phyloP scores from a whole-genome alignment of 495 filamentous ascomycete species.

The Penicillium daleae region DNA sequence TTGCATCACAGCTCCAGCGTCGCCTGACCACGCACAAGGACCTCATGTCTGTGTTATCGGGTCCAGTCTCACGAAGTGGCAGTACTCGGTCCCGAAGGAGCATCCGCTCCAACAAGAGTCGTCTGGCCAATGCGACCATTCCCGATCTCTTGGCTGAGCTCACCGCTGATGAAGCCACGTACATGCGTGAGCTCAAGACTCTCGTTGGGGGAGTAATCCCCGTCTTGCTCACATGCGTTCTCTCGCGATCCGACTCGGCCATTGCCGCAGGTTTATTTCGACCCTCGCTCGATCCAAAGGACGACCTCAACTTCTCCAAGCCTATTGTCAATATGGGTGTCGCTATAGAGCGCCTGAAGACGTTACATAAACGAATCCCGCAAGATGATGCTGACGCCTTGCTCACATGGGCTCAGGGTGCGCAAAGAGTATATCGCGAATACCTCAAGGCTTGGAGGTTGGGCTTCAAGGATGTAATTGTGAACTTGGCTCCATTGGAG shows the following conservation, averaged over 20 bases:
- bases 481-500: conserved; percentile 80
- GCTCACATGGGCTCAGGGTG: conserved; percentile 77
- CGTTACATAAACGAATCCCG: conserved; percentile 77
- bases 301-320: conserved; percentile 71
- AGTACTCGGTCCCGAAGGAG: conserved; percentile 73
- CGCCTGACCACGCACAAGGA: conserved; percentile 90
- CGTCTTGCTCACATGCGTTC: conserved; percentile 82
- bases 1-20: conserved; percentile 63
- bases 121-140: conserved; percentile 66
- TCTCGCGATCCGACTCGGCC: conserved; percentile 70
- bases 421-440: conserved; percentile 77
- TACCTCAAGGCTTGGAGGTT: conserved; percentile 91
- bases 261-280: conserved; percentile 71
- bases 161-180: conserved; percentile 81
- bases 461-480: conserved; percentile 93
- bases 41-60: conserved; percentile 87
- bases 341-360: conserved; percentile 80
- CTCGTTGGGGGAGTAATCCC: conserved; percentile 96
- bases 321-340: conserved; percentile 96
- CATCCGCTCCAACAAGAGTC: conserved; percentile 71
- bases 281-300: conserved; percentile 52
- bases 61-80: conserved; percentile 65
- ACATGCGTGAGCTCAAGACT: conserved; percentile 89
- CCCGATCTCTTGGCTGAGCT: conserved; percentile 80
- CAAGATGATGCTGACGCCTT: conserved; percentile 68